These are phyloP conservation scores for Sugiyamaella chiloensis DNA, from an alignment of 805 yeast genomes.

Conservation along the genomic window DNA sequence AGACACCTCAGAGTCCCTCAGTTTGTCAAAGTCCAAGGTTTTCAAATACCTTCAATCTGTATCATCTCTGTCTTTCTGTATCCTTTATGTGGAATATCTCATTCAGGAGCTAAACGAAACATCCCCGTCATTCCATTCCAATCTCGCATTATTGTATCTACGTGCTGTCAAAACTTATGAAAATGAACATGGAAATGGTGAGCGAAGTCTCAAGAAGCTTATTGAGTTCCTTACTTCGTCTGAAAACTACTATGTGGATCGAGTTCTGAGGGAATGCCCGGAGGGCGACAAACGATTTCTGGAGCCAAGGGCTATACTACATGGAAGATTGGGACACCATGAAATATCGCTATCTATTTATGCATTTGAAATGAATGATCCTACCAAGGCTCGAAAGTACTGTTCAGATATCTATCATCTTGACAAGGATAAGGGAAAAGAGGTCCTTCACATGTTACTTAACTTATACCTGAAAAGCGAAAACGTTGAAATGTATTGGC, in stretches of 20 bases:
- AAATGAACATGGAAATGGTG: conserved; percentile 20
- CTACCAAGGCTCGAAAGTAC: conserved; percentile 56
- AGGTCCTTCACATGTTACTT: conserved; percentile 49
- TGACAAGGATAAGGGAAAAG: conserved; percentile 40
- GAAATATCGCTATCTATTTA: conserved; percentile 60
- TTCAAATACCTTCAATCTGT: conserved; percentile 46
- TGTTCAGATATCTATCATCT: conserved; percentile 48
- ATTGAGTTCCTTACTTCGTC: conserved; percentile 36
- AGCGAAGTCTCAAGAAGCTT: conserved; percentile 31
- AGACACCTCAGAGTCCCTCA: conserved; percentile 57
- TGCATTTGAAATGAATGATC: conserved; percentile 54
- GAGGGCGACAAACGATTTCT: conserved; percentile 23
- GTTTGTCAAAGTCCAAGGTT: conserved; percentile 52
- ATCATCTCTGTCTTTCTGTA: conserved; percentile 29
- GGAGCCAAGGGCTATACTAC: conserved; percentile 54
- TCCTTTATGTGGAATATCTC: conserved; percentile 52
- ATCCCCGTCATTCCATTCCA: conserved; percentile 41
- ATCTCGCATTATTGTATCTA: conserved; percentile 46
- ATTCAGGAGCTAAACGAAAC: conserved; percentile 41
- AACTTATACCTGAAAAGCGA: conserved; percentile 36
- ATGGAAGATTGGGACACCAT: conserved; percentile 58
- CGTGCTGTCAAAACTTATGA: conserved; percentile 31
- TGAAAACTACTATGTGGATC: conserved; percentile 39
- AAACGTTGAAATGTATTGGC: conserved; percentile 30
- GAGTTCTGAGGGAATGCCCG: conserved; percentile 33